Evolutionary conservation across 345 rosid genomes (phyloP).

Genomic region (Anastatica hierochuntica): DNA sequence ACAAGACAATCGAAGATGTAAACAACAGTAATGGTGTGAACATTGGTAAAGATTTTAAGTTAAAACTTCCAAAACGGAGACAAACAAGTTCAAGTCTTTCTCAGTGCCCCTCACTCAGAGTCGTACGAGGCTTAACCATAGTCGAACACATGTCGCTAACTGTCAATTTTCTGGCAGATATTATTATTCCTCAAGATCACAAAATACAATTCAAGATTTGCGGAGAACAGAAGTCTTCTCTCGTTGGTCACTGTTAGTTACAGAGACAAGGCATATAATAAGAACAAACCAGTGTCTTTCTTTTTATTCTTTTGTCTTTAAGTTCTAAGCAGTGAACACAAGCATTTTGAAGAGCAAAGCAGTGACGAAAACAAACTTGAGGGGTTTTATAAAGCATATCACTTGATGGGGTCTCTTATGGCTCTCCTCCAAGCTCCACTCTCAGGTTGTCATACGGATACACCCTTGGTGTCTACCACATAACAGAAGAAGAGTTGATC

Average conservation of each 20-base stretch:
- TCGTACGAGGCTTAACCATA: constrained; percentile 9
- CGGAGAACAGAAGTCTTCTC: constrained; percentile 13
- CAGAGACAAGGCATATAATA: constrained; percentile 5
- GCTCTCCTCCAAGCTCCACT: constrained; percentile 96
- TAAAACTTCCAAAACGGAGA: background rate
- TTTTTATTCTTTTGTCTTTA: constrained; percentile 17
- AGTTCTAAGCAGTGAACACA: background rate
- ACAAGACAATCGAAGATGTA: too few relatives aligned
- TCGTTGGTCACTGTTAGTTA: constrained; percentile 18
- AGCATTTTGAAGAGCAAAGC: constrained; percentile 9
- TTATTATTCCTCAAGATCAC: too few relatives aligned
- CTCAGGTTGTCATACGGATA: constrained; percentile 90
- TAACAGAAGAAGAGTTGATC: constrained; percentile 1
- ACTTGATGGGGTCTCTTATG: constrained; percentile 25
- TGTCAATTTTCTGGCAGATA: background rate
- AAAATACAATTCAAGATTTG: background rate
- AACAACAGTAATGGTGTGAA: too few relatives aligned
- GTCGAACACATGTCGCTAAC: background rate
- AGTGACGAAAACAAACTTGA: constrained; percentile 1
- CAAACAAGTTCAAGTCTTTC: background rate
- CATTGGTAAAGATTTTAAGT: too few relatives aligned
- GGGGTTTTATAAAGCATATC: background rate
- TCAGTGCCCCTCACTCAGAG: constrained; percentile 6
- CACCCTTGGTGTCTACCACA: constrained; percentile 68
- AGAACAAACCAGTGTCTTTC: background rate